These are phyloP conservation scores for Pneumocystis canis DNA, from an alignment of 1,139 yeast genomes.

Conservation along the genomic window DNA sequence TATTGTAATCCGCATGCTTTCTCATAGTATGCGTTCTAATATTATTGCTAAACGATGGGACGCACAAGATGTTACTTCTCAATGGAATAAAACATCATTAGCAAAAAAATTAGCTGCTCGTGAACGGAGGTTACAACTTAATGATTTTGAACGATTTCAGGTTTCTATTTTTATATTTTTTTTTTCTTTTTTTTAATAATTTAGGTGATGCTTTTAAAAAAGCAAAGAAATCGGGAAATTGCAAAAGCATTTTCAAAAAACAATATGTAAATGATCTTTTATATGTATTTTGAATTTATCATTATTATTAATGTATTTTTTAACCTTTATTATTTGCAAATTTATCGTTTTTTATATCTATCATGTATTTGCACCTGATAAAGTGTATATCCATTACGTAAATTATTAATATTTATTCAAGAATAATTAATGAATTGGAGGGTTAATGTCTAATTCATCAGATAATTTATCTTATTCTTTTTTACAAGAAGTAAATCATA, in stretches of 20 bases:
- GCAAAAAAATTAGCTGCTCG: constrained; percentile 95
- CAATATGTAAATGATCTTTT: not conserved
- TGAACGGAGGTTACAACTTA: constrained; percentile 78
- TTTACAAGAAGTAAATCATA: constrained; percentile 37
- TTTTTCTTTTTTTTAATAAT: constrained; percentile 25
- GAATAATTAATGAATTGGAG: no score
- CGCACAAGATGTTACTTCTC: constrained; percentile 72
- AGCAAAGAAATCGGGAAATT: constrained; percentile 83
- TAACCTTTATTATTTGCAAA: no score
- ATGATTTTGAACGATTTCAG: constrained; percentile 99
- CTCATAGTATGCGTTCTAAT: constrained; percentile 88
- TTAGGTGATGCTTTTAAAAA: constrained; percentile 8
- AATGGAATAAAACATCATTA: constrained; percentile 92
- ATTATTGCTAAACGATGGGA: constrained; percentile 86
- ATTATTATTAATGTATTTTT: no score
- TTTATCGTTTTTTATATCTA: no score
- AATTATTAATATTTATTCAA: no score
- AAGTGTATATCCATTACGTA: no score
- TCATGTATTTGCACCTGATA: no score
- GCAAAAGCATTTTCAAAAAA: constrained; percentile 60
- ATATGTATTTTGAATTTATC: no score
- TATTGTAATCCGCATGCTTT: constrained; percentile 64
- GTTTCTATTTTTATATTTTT: constrained; percentile 42
- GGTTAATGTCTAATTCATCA: no score
- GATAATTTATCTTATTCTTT: no score